Base-by-base conservation (phyloP, 1,139 yeast species). In the Pichia cactophila region DNA sequence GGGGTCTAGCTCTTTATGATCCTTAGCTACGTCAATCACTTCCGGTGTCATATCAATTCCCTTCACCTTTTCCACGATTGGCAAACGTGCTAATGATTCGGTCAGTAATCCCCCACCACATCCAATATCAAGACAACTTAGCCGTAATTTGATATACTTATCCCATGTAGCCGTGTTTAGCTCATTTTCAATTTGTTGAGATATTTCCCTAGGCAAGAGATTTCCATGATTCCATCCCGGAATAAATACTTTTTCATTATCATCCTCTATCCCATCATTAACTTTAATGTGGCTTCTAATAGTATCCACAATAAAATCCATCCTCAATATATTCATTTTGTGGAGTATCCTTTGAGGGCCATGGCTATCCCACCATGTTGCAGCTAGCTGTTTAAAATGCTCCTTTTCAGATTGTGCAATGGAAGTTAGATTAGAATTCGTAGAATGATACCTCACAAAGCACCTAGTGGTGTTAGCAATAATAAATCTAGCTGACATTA, bases 61-160 rank as follows among this genome's bases (percentile, higher is more conserved):
- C 48, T 72, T 73, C 4, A 92, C 97, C 5, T 68, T 63, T 10
- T 72, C 67, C 8, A 88, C 80, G 54, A 74, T 78, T 10, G 78
- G 77, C 58, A 86, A 69, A 56, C 99, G 72, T 0, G 96, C 96
- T 64, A 92, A 68, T 1, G 95, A 82, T 63, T 92, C 99, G 5
- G 90, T 72, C 41, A 92, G 71, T 31, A 92, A 83, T 0, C 99
- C 99, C 8, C 98, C 99, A 26, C 99, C 99, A 63, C 98, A 94
- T 0, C 99, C 99, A 49, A 92, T 83, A 63, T 92, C 99, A 53
- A 92, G 69, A 0, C 82, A 90, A 14, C 68, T 66, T 47, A 80
- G 68, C 46, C 73, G 67, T 41, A 69, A 57, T 0, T 61, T 58
- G 5, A 57, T 52, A 42, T 73, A 63, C 38, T 78, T 57, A 41